These are phyloP conservation scores for Alternaria consortialis DNA, from an alignment of 2,329 filamentous ascomycete species.

Conservation along the genomic window DNA sequence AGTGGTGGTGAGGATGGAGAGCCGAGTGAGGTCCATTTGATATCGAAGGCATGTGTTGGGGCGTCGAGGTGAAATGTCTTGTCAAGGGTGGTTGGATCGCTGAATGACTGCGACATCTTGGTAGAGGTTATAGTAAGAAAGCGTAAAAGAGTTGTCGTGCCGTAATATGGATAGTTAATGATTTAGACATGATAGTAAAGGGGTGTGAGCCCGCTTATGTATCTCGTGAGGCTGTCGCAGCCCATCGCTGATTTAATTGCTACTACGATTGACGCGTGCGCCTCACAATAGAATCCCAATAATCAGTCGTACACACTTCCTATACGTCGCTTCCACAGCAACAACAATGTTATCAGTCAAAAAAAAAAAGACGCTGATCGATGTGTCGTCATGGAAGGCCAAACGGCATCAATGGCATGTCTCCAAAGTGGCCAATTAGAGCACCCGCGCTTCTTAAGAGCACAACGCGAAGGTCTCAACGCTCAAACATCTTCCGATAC, in stretches of 20 bases:
- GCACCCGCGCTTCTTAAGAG: background rate
- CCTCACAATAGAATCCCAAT: background rate
- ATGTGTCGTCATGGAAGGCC: background rate
- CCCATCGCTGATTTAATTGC: background rate
- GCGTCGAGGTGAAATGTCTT: constrained; percentile 19
- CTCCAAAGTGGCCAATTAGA: background rate
- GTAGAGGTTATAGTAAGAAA: background rate
- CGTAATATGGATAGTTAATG: background rate
- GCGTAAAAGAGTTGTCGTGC: fast-evolving
- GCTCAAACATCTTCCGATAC: background rate
- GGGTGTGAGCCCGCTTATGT: background rate
- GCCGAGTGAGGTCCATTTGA: constrained; percentile 28
- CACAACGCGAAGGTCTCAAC: background rate
- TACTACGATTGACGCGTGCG: background rate
- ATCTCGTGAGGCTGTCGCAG: background rate
- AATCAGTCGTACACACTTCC: background rate
- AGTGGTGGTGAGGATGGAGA: constrained; percentile 17
- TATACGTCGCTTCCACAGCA: constrained; percentile 5
- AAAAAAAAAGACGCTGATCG: background rate
- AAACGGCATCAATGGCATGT: background rate
- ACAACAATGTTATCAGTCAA: background rate
- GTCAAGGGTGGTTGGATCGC: background rate
- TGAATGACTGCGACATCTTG: background rate
- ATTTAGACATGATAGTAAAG: background rate
- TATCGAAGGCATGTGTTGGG: constrained; percentile 21